Base-by-base conservation (phyloP, 768 basidiomycete genomes). In the Trametes elegans region DNA sequence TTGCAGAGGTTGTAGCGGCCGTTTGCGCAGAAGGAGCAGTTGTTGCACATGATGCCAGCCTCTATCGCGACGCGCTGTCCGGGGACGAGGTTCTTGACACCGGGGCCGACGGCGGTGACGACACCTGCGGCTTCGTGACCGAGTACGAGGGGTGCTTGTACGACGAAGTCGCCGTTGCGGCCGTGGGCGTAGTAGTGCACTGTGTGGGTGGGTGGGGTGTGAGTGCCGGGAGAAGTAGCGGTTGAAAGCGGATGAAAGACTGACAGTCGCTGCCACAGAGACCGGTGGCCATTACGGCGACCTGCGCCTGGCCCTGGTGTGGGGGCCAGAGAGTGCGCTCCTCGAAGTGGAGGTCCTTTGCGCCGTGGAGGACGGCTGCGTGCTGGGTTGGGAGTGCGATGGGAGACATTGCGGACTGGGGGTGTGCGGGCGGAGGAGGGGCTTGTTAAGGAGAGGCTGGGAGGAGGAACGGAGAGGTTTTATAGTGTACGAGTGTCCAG, bases 1-100 rank as follows among this genome's bases (percentile, higher is more conserved):
- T 85, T 85, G 79, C 95, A 98, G 55, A 98, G 82, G 74, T 98
- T 98, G 76, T 98, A 98, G 19, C 92, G 82, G 13, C 89, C 90
- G 57, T 81, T 76, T 32, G 71, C 60, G 72, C 91, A 93, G 68
- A 77, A 85, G 28, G 75, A 70, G 73, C 90, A 93, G 36, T 76
- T 75, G 53, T 82, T 82, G 74, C 95, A 98, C 78, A 87, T 85
- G 68, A 95, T 84, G 26, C 95, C 95, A 5, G 91, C 89, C 70
- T 98, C 95, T 68, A 98, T 88, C 24, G 93, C 95, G 48, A 98
- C 94, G 49, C 90, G 85, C 69, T 93, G 88, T 31, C 94, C 93
- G 19, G 86, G 80, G 13, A 73, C 69, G 55, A 93, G 73, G 65
- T 79, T 65, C 60, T 74, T 78, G 39, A 87, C 85, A 16, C 84